Evolutionary conservation across 106 monocot species (phyloP), one percentile per base, ranked within the genome.

Genomic region (Dioscorea zingiberensis): DNA sequence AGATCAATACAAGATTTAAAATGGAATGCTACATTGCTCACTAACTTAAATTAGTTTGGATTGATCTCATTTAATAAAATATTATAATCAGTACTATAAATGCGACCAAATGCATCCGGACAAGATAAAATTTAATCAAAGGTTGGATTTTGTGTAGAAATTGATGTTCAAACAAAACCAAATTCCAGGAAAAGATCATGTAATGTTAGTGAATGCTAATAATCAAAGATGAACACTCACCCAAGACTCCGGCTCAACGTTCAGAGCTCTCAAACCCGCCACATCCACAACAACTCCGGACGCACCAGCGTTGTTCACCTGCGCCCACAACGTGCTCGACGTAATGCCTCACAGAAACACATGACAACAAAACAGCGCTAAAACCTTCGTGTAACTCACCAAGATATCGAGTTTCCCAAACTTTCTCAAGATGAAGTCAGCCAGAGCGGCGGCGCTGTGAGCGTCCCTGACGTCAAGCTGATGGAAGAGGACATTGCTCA

Each of bases 371-470:
- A 56, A 0, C 22, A 56, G 56, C 4, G 19, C 1, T 24, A 0
- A 56, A 12, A 56, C 21, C 4, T 56, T 16, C 44, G 21, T 10
- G 15, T 15, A 21, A 19, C 54, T 25, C 44, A 84, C 87, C 77
- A 88, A 67, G 27, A 88, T 88, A 62, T 88, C 84, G 30, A 88
- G 88, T 62, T 78, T 88, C 22, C 80, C 80, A 48, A 77, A 88
- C 27, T 48, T 60, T 18, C 18, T 49, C 17, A 53, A 3, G 48
- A 84, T 63, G 60, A 74, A 83, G 1, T 26, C 27, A 24, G 84
- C 84, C 7, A 88, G 63, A 18, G 70, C 22, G 17, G 66, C 57
- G 12, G 55, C 64, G 68, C 75, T 75, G 16, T 16, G 4, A 13
- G 59, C 48, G 17, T 84, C 83, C 13, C 74, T 48, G 18, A 88